Conservation (phyloP, 495 filamentous ascomycete species). For the Friedmanniomyces simplex region DNA sequence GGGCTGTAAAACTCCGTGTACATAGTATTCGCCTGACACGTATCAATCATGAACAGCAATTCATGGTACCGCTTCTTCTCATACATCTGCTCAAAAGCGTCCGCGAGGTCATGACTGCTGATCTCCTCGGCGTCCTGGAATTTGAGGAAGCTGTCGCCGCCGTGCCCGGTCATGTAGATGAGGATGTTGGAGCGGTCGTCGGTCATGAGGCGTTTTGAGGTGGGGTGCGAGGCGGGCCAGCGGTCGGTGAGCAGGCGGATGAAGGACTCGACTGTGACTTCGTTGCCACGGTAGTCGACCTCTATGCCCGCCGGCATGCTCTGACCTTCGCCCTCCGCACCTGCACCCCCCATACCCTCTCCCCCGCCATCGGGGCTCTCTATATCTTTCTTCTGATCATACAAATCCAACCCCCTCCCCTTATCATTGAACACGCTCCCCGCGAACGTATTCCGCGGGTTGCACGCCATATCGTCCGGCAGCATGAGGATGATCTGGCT, state of each 20-base stretch:
- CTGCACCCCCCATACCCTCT: neutral
- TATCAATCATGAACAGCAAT: slow-evolving; percentile 99
- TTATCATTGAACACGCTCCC: slow-evolving; percentile 98
- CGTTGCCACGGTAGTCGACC: slow-evolving; percentile 95
- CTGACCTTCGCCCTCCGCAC: neutral
- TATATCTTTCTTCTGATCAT: slow-evolving; percentile 51
- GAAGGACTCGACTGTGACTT: slow-evolving; percentile 98
- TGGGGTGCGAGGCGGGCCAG: slow-evolving; percentile 86
- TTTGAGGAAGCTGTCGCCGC: slow-evolving; percentile 96
- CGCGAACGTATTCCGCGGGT: slow-evolving; percentile 94
- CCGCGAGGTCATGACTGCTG: slow-evolving; percentile 86
- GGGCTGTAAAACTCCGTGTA: slow-evolving; percentile 95
- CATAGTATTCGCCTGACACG: slow-evolving; percentile 98
- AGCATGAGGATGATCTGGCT: slow-evolving; percentile 99
- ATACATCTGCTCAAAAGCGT: slow-evolving; percentile 99
- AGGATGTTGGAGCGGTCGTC: slow-evolving; percentile 91
- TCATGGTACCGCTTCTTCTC: slow-evolving; percentile 96
- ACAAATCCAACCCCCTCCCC: slow-evolving; percentile 87
- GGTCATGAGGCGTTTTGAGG: slow-evolving; percentile 77
- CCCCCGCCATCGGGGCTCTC: neutral
- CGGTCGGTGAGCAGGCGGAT: slow-evolving; percentile 91
- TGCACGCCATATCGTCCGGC: slow-evolving; percentile 98
- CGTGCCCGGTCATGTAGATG: slow-evolving; percentile 98
- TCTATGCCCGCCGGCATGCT: slow-evolving; percentile 51
- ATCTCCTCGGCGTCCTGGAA: slow-evolving; percentile 99